Evolutionary conservation across 805 yeast genomes (phyloP).

Genomic region (Myxozyma geophila): DNA sequence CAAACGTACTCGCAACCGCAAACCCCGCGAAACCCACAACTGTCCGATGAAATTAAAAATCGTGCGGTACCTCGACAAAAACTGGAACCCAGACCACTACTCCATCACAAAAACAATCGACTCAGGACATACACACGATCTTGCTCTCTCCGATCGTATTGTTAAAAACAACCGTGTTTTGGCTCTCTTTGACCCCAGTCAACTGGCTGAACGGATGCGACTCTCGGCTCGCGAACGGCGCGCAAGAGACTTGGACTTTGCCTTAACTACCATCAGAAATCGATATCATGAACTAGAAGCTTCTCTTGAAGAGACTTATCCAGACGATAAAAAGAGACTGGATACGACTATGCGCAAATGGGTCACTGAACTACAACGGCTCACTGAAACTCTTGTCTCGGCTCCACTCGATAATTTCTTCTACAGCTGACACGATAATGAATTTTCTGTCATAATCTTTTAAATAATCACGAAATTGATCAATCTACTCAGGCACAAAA

Average conservation of each 20-base stretch:
- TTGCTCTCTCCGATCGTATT: conserved; percentile 26
- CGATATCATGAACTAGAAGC: conserved; percentile 22
- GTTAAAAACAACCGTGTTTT: conserved; percentile 24
- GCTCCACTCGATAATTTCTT: conserved; percentile 14
- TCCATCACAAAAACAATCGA: conserved; percentile 17
- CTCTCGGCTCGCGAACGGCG: conserved; percentile 26
- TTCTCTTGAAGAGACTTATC: conserved; percentile 1
- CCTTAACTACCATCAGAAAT: conserved; percentile 1
- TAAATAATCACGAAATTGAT: neutral
- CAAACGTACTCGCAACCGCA: conserved; percentile 25
- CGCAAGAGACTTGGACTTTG: conserved; percentile 18
- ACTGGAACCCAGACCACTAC: conserved; percentile 24
- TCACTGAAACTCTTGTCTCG: conserved; percentile 1
- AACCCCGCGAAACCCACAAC: conserved; percentile 23
- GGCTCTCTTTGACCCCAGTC: conserved; percentile 22
- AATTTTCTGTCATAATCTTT: neutral
- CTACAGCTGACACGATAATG: conserved; percentile 3
- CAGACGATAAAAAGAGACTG: conserved; percentile 19
- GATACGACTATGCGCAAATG: conserved; percentile 29
- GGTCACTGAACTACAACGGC: conserved; percentile 20
- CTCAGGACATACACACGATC: conserved; percentile 24
- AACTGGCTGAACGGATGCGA: conserved; percentile 15
- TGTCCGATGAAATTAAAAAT: conserved; percentile 28
- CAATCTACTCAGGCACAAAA: neutral
- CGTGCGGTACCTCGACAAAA: conserved; percentile 17